Conservation (phyloP, 768 basidiomycete genomes). For the Xerocomellus dryophilus region DNA sequence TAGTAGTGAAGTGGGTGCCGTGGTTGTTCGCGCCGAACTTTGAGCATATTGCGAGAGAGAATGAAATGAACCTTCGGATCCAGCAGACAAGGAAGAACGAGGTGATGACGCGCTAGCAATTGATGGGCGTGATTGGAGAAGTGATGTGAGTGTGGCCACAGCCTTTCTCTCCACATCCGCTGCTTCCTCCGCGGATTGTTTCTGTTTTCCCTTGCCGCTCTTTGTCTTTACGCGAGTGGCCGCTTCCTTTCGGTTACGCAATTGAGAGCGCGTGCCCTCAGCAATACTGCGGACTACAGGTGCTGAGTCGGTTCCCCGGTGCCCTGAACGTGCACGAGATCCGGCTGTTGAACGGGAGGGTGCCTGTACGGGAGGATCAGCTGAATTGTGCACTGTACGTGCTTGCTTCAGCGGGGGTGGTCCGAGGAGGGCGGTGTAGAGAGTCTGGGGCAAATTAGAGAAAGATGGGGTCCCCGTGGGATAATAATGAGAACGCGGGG, state of each 20-base stretch:
- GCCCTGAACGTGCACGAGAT: slow-evolving; percentile 27
- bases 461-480: slow-evolving; percentile 35
- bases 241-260: slow-evolving; percentile 42
- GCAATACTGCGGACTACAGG: slow-evolving; percentile 41
- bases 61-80: slow-evolving; percentile 63
- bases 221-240: slow-evolving; percentile 34
- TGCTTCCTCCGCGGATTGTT: slow-evolving; percentile 33
- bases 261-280: slow-evolving; percentile 45
- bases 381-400: slow-evolving; percentile 73
- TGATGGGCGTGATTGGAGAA: slow-evolving; percentile 63
- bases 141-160: slow-evolving; percentile 72
- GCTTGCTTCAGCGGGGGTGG: slow-evolving; percentile 75
- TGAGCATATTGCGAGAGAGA: slow-evolving; percentile 65
- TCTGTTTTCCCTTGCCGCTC: slow-evolving; percentile 51
- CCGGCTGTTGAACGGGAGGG: slow-evolving; percentile 37
- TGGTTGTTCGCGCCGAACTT: slow-evolving; percentile 57
- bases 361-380: slow-evolving; percentile 61
- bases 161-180: slow-evolving; percentile 76
- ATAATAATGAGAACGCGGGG: slow-evolving; percentile 44
- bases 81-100: slow-evolving; percentile 65
- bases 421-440: slow-evolving; percentile 73
- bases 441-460: slow-evolving; percentile 50
- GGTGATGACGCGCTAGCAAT: slow-evolving; percentile 64
- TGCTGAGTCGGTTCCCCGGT: slow-evolving; percentile 11
- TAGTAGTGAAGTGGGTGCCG: slow-evolving; percentile 38